Evolutionary conservation across 305 asterid genomes (phyloP), one percentile per base, ranked within the genome.

Genomic region (Fraxinus angustifolia): DNA sequence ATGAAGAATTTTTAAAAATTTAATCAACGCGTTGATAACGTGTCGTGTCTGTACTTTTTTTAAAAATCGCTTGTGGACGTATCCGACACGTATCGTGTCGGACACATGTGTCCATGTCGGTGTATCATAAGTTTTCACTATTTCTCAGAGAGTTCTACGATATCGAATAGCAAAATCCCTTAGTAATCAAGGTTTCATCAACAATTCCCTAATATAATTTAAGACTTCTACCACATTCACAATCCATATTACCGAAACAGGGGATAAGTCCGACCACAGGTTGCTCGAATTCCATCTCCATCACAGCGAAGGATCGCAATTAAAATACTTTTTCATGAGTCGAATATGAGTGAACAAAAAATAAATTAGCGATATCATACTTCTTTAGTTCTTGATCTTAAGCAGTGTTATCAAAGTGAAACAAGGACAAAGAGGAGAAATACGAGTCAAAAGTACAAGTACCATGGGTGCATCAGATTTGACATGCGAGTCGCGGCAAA

Each of bases 211-310:
- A 23, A 96, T 48, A 72, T 83, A 92, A 76, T 79, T 82, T 12
- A 92, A 85, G 33, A 94, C 97, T 84, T 82, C 88, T 62, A 91
- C 97, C 72, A 82, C 90, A 62, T 94, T 82, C 78, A 93, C 96
- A 16, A 93, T 86, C 99, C 97, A 96, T n/a, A 94, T 97, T n/a
- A 96, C 97, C 6, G 97, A 94, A 75, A 94, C 84, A 0, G 98
- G 98, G 34, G 97, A 88, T 85, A 79, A 84, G 4, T 84, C 94
- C 1, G 94, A 62, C 97, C 99, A 96, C 0, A 97, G 97, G 84
- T 94, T 96, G 90, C 87, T 87, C 11, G 97, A 77, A 81, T 91
- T 90, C 98, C 98, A 93, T 19, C 98, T 96, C 89, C 83, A 87
- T 79, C 71, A 84, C 48, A 77, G 67, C 58, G 83, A 83, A 76